Conservation (phyloP, 1,139 yeast genomes). For the Debaryomycetaceae sp. region DNA sequence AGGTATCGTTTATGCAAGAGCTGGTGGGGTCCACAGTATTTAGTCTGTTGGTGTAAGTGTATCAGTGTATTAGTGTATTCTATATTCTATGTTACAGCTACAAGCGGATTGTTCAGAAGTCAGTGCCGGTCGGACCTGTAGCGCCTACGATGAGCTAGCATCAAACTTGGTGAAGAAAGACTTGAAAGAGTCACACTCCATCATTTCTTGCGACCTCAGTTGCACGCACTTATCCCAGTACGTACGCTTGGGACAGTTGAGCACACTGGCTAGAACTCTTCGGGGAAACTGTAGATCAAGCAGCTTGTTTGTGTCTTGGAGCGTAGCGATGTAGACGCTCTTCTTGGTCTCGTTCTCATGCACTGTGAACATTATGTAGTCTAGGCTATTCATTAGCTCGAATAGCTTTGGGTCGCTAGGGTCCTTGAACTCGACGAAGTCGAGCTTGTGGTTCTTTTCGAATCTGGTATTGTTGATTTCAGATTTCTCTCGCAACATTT, state of each 20-base stretch:
- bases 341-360: conserved; percentile 11
- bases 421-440: conserved; percentile 32
- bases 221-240: conserved; percentile 76
- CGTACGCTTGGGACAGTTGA: conserved; percentile 57
- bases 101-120: no score
- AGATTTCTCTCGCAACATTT: conserved; percentile 35
- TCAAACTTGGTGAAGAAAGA: conserved; percentile 45
- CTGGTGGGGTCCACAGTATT: no score
- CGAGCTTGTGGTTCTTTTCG: conserved; percentile 38
- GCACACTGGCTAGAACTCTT: conserved; percentile 60
- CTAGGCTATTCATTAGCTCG: conserved; percentile 29
- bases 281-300: conserved; percentile 79
- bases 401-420: conserved; percentile 17
- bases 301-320: conserved; percentile 20
- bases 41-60: no score
- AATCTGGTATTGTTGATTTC: conserved; percentile 49
- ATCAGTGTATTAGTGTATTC: no score
- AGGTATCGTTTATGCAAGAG: no score
- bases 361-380: conserved; percentile 40
- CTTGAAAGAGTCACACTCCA: conserved; percentile 62
- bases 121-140: no score
- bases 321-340: conserved; percentile 19
- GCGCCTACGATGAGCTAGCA: conserved; percentile 17
- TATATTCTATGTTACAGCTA: no score
- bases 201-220: conserved; percentile 50